Conservation (phyloP, 805 yeast genomes). For the Yarrowia keelungensis region DNA sequence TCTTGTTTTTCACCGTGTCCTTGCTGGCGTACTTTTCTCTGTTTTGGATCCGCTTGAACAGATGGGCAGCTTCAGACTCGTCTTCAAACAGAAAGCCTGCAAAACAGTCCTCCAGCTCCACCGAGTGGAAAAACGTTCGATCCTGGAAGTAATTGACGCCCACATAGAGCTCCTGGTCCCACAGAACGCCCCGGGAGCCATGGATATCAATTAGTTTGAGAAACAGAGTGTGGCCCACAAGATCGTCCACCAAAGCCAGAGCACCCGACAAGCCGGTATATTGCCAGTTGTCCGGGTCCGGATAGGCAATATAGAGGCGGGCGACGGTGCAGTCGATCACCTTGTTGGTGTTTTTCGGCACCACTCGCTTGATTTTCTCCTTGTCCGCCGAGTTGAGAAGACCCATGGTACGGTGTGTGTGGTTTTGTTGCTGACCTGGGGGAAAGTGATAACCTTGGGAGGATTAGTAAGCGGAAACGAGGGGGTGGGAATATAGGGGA, state of each 20-base stretch:
- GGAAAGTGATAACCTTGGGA: neutral
- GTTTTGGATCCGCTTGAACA: slow-evolving; percentile 74
- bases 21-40: slow-evolving; percentile 86
- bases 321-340: slow-evolving; percentile 91
- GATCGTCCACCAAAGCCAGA: slow-evolving; percentile 82
- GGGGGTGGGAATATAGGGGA: neutral
- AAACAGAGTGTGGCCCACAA: slow-evolving; percentile 93
- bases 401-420: slow-evolving; percentile 41
- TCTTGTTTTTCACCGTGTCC: slow-evolving; percentile 82
- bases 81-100: slow-evolving; percentile 91
- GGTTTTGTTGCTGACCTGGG: slow-evolving; percentile 16
- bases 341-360: slow-evolving; percentile 88
- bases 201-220: slow-evolving; percentile 84
- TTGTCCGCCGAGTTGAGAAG: slow-evolving; percentile 64
- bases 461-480: neutral
- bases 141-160: slow-evolving; percentile 92
- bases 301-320: slow-evolving; percentile 86
- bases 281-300: slow-evolving; percentile 79
- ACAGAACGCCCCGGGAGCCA: slow-evolving; percentile 84
- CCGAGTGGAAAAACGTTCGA: slow-evolving; percentile 91
- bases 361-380: slow-evolving; percentile 84
- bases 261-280: slow-evolving; percentile 93
- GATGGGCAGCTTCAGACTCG: slow-evolving; percentile 83
- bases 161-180: slow-evolving; percentile 96
- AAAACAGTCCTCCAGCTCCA: slow-evolving; percentile 88